Percentiles rank a stretch among this genome's conserved stretches.
phyloP scores from a whole-genome alignment of 768 basidiomycete genomes.

The Tricholoma sp. region DNA sequence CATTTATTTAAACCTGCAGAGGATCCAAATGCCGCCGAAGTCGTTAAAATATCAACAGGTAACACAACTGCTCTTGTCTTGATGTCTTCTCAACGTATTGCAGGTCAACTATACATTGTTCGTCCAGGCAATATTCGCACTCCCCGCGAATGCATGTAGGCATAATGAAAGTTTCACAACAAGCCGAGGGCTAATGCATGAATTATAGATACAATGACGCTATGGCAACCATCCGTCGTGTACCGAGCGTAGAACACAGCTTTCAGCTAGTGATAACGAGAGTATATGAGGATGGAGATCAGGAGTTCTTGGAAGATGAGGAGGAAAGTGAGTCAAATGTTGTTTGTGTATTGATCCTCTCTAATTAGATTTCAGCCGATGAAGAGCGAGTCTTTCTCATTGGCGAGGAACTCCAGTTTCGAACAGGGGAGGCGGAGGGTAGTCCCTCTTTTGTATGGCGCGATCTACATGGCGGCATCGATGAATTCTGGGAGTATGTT shows the following conservation, averaged over 20 bases:
- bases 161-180: conserved; percentile 8
- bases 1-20: conserved; percentile 45
- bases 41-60: conserved; percentile 88
- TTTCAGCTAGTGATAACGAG: conserved; percentile 94
- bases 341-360: not conserved
- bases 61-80: not conserved
- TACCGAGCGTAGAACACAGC: conserved; percentile 69
- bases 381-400: conserved; percentile 93
- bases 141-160: conserved; percentile 96
- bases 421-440: conserved; percentile 64
- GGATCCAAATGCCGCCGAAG: conserved; percentile 91
- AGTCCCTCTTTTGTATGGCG: conserved; percentile 88
- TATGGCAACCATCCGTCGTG: conserved; percentile 87
- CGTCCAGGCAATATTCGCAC: conserved; percentile 89
- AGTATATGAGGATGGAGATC: conserved; percentile 96
- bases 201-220: conserved; percentile 84
- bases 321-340: conserved; percentile 62
- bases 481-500: conserved; percentile 93
- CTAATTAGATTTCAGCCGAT: conserved; percentile 53
- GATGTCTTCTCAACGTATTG: conserved; percentile 3
- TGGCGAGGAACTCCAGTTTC: conserved; percentile 85
- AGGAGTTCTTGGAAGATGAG: conserved; percentile 90
- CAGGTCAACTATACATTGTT: conserved; percentile 82
- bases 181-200: not conserved
- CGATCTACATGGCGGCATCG: conserved; percentile 85